Base-by-base conservation (phyloP, 2,329 filamentous ascomycete genomes). In the Calonectria pseudoturangicola region DNA sequence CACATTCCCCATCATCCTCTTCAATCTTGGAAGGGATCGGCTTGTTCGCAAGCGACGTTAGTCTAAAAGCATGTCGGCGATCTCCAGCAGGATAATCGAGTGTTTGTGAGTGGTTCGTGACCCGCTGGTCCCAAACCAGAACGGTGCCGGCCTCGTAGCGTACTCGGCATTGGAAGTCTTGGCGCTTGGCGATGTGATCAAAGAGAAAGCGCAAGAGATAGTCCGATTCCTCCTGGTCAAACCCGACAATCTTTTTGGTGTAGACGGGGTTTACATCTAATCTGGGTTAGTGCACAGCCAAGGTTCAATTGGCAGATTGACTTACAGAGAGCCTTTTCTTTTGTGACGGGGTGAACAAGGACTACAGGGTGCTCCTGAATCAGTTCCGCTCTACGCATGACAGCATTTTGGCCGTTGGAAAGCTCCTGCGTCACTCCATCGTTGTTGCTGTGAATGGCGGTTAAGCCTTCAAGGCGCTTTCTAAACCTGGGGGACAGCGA, bases 141-240 rank as follows among this genome's bases (percentile, higher is more conserved):
- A 58, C 54, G 5, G 54, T 58, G 5, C 54, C 54, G 2, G 54
- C 54, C 4, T 58, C 54, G 54, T 58, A 58, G 13, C 54, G 54
- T 10, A 58, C 28, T 25, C 54, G 33, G 21, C 54, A 58, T 21
- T 58, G 54, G 16, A 58, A 58, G 9, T 58, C 33, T 39, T 58
- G 54, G 3, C 54, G 54, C n/a, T 58, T 58, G 30, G 54, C 54
- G n/a, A 58, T 58, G 33, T 58, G 54, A 30, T 58, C 54, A 39
- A 58, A 58, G 18, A 39, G 33, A 30, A 58, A 58, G 30, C 54
- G 28, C 28, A 58, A 30, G 13, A 58, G 33, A 18, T 58, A 39
- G 25, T 58, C 54, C 2, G 54, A 58, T 30, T 58, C 54, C 54
- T 58, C 54, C 8, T 58, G 54, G 8, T 58, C 54, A 15, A 58